These are phyloP conservation scores for Pythium biforme DNA, from an alignment of 352 stramenopile species.

Conservation along the genomic window DNA sequence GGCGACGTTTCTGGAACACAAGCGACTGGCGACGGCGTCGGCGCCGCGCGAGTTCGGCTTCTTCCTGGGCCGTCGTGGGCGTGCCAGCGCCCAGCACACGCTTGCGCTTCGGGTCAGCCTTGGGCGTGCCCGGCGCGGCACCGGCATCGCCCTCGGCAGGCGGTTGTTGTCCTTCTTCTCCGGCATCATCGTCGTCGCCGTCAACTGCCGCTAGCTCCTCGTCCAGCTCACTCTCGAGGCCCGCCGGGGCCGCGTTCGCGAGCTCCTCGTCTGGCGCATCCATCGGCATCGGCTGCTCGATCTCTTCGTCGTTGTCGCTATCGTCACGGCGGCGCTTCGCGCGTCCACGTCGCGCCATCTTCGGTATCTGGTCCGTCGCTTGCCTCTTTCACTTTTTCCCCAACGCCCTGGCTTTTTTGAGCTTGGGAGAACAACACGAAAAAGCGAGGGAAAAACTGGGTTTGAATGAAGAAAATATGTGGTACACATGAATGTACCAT, in stretches of 20 bases:
- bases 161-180: not conserved
- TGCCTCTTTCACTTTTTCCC: not conserved
- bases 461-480: slow-evolving; percentile 14
- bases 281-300: slow-evolving; percentile 31
- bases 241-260: not conserved
- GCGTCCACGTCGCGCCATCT: slow-evolving; percentile 14
- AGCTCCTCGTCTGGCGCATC: slow-evolving; percentile 33
- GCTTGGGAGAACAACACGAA: not conserved
- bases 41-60: slow-evolving; percentile 64
- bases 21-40: slow-evolving; percentile 61
- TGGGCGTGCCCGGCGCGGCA: slow-evolving; percentile 9
- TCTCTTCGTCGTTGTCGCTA: slow-evolving; percentile 30
- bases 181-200: slow-evolving; percentile 8
- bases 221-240: slow-evolving; percentile 6
- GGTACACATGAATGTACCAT: slow-evolving; percentile 8
- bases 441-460: slow-evolving; percentile 10
- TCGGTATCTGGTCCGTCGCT: not conserved
- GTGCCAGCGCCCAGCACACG: slow-evolving; percentile 20
- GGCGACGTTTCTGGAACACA: slow-evolving; percentile 68
- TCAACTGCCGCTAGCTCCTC: slow-evolving; percentile 13
- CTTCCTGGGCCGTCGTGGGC: slow-evolving; percentile 45
- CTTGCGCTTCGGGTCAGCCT: slow-evolving; percentile 40
- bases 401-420: slow-evolving; percentile 3
- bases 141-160: slow-evolving; percentile 2
- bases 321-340: slow-evolving; percentile 23